A percentile compares a stretch with the other conserved stretches of the same genome.
phyloP scores from a whole-genome alignment of 495 filamentous ascomycete species.

The Aspergillus diversus region DNA sequence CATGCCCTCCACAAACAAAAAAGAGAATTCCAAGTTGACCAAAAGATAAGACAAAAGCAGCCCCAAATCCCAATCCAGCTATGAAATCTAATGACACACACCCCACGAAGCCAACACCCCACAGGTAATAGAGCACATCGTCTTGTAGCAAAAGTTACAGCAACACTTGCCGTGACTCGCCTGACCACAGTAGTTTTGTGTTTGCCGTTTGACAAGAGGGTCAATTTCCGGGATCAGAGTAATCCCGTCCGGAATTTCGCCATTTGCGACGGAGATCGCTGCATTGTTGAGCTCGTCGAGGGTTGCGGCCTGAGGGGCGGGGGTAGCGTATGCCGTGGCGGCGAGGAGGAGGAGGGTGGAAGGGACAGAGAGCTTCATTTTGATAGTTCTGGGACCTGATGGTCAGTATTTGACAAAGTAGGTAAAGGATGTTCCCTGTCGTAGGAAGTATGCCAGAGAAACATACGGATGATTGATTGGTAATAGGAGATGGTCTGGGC shows the following conservation, averaged over 20 bases:
- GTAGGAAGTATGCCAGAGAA: no score
- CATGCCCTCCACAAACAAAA: no score
- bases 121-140: neutral
- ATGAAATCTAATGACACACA: neutral
- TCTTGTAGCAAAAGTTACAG: slow-evolving; percentile 1
- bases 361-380: neutral
- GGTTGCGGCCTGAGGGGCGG: neutral
- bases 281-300: neutral
- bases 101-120: neutral
- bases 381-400: no score
- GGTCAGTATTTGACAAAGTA: no score
- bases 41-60: no score
- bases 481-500: neutral
- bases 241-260: neutral
- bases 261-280: neutral
- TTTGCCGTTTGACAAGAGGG: neutral
- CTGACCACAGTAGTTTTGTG: neutral
- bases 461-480: neutral
- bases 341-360: neutral
- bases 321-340: neutral
- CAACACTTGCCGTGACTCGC: neutral
- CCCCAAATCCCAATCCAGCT: no score
- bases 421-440: no score
- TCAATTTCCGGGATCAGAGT: neutral
- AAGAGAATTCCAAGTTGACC: no score